Percentiles rank a stretch among this genome's conserved stretches.
Evolutionary conservation across 192 early-diverging fungal genomes (phyloP).

Genomic region (Mortierella antarctica): DNA sequence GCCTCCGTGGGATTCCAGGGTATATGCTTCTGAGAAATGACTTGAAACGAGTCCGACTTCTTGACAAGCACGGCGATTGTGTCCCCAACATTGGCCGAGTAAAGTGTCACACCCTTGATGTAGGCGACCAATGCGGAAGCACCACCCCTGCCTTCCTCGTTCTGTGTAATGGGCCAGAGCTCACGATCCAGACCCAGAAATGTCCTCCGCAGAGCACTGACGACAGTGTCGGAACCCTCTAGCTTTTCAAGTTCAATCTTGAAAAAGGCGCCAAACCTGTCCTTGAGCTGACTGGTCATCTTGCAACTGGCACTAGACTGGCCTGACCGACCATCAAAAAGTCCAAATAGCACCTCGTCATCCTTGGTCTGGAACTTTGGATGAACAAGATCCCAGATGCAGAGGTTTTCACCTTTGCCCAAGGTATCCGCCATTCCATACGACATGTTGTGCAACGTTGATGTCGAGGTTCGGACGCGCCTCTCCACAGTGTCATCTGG

Average conservation of each 20-base stretch:
- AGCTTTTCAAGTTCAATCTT: conserved; percentile 82
- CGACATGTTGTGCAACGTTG: conserved; percentile 84
- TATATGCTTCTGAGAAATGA: conserved; percentile 80
- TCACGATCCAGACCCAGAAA: conserved; percentile 89
- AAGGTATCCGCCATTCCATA: conserved; percentile 91
- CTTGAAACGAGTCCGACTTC: conserved; percentile 73
- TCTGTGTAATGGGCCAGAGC: conserved; percentile 53
- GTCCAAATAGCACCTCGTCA: conserved; percentile 90
- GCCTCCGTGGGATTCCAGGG: conserved; percentile 76
- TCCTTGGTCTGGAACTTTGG: conserved; percentile 84
- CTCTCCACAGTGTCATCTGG: conserved; percentile 87
- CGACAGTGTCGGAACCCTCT: conserved; percentile 69
- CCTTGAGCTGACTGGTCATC: conserved; percentile 77
- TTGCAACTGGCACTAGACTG: conserved; percentile 58
- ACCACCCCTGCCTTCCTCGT: conserved; percentile 66
- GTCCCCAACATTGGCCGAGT: conserved; percentile 91
- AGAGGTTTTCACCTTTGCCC: conserved; percentile 74
- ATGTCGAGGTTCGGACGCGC: conserved; percentile 84
- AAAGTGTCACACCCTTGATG: conserved; percentile 78
- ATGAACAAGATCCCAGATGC: conserved; percentile 89
- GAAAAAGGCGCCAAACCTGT: conserved; percentile 74
- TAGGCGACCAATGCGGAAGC: conserved; percentile 86
- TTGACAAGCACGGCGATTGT: conserved; percentile 82
- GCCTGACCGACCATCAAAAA: conserved; percentile 83
- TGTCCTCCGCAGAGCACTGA: conserved; percentile 82